Percentiles rank a stretch among this genome's conserved stretches.
phyloP scores from a whole-genome alignment of 2,329 filamentous ascomycete species.

The Aspergillus texensis region DNA sequence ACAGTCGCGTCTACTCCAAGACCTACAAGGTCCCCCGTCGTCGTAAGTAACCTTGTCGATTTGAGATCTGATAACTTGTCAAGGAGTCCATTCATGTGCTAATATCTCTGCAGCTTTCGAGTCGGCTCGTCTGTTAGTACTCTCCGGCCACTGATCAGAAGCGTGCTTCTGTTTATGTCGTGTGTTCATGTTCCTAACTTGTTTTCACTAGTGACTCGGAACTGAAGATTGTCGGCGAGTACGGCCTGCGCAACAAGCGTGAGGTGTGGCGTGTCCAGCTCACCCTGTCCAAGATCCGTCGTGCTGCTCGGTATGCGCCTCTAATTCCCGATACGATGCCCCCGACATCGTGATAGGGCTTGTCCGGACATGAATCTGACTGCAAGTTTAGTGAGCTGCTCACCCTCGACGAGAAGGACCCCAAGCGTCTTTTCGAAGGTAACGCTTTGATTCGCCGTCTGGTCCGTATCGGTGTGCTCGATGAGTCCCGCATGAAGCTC shows the following conservation, averaged over 20 bases:
- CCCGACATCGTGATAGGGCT: no score
- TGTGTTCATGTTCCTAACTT: slow-evolving; percentile 71
- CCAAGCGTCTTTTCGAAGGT: slow-evolving; percentile 99
- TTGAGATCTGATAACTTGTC: slow-evolving; percentile 17
- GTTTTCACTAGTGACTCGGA: slow-evolving; percentile 86
- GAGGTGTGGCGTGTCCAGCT: slow-evolving; percentile 99
- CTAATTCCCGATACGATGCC: background rate
- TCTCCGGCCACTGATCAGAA: slow-evolving; percentile 92
- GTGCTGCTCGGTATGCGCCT: slow-evolving; percentile 89
- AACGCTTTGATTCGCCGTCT: slow-evolving; percentile 99
- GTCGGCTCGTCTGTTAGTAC: slow-evolving; percentile 99
- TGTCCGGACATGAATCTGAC: slow-evolving; percentile 8
- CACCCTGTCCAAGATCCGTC: slow-evolving; percentile 99
- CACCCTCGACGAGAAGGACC: slow-evolving; percentile 99
- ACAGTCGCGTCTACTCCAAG: slow-evolving; percentile 84
- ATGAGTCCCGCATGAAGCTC: slow-evolving; percentile 99
- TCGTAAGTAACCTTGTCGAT: slow-evolving; percentile 54
- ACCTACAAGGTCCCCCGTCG: slow-evolving; percentile 98
- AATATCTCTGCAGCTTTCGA: slow-evolving; percentile 71
- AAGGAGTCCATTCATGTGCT: slow-evolving; percentile 32
- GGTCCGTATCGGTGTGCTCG: slow-evolving; percentile 98
- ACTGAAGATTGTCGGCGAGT: slow-evolving; percentile 99
- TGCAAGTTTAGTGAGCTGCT: slow-evolving; percentile 80
- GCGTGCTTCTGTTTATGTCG: slow-evolving; percentile 98
- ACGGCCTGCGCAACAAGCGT: slow-evolving; percentile 99